Evolutionary conservation across 2,329 filamentous ascomycete genomes (phyloP).

Genomic region (Byssothecium circinans): DNA sequence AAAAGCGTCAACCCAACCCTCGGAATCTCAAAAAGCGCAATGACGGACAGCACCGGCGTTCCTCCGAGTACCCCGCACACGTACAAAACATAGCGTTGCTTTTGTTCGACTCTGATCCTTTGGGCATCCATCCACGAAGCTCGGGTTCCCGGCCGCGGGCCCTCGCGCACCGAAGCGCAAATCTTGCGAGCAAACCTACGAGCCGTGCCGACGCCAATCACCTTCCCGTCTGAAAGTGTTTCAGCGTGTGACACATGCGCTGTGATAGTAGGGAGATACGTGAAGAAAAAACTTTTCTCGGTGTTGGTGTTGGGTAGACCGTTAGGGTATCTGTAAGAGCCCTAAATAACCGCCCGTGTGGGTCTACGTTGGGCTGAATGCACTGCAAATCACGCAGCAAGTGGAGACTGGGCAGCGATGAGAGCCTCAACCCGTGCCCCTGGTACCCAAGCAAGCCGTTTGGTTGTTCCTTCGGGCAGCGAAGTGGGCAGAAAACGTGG

Average conservation of each 20-base stretch:
- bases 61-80: background rate
- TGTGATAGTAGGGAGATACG: background rate
- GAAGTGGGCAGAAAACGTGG: conserved; percentile 4
- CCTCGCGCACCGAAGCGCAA: background rate
- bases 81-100: background rate
- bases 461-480: conserved; percentile 9
- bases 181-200: background rate
- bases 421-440: conserved; percentile 11
- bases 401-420: conserved; percentile 14
- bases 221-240: background rate
- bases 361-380: conserved; percentile 11
- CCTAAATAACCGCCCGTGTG: conserved; percentile 12
- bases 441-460: conserved; percentile 8
- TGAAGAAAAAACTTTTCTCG: background rate
- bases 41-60: background rate
- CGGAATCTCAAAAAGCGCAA: background rate
- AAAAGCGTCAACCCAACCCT: background rate
- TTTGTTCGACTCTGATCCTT: background rate
- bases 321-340: conserved; percentile 1
- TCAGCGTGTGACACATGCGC: background rate
- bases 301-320: conserved; percentile 4
- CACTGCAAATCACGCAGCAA: conserved; percentile 8
- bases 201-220: background rate
- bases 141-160: conserved; percentile 3
- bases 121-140: background rate